These are phyloP conservation scores for Sporobolomyces roseus DNA, from an alignment of 768 basidiomycete species.

Conservation along the genomic window DNA sequence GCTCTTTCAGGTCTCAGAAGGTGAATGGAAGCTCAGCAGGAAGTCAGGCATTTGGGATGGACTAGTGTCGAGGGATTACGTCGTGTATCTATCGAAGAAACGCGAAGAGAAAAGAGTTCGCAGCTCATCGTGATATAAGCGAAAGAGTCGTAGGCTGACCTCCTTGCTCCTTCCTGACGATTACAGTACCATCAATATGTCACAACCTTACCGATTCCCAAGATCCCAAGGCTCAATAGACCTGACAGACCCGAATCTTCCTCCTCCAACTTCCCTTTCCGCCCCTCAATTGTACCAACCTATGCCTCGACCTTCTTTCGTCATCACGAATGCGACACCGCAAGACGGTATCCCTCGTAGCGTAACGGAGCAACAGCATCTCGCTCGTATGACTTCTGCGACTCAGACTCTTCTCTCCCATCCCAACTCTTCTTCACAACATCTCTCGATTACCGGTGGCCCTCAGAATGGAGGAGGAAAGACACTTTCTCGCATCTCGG, in stretches of 20 bases:
- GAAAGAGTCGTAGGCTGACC: too few relatives aligned
- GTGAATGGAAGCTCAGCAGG: too few relatives aligned
- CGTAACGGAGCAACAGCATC: slow-evolving; percentile 1
- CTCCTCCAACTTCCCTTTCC: neutral
- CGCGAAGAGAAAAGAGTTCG: too few relatives aligned
- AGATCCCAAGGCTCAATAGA: slow-evolving; percentile 23
- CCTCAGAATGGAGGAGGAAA: neutral
- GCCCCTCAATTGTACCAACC: neutral
- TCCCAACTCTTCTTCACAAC: neutral
- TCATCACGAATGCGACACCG: slow-evolving; percentile 28
- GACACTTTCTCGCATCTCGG: slow-evolving; percentile 25
- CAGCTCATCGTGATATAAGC: too few relatives aligned
- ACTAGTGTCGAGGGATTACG: too few relatives aligned
- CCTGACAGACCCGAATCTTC: slow-evolving; percentile 16
- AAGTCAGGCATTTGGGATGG: too few relatives aligned
- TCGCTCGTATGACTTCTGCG: slow-evolving; percentile 11
- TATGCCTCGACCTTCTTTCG: slow-evolving; percentile 18
- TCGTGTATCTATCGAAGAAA: too few relatives aligned
- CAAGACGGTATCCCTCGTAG: slow-evolving; percentile 4
- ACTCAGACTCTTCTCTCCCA: neutral
- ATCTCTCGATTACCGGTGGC: slow-evolving; percentile 9
- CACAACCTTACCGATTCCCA: slow-evolving; percentile 4
- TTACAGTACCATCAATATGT: neutral
- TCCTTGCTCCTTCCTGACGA: too few relatives aligned
- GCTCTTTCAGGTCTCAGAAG: too few relatives aligned